phyloP scores from a whole-genome alignment of 108 stramenopile genomes.

The Heterococcus sp. region DNA sequence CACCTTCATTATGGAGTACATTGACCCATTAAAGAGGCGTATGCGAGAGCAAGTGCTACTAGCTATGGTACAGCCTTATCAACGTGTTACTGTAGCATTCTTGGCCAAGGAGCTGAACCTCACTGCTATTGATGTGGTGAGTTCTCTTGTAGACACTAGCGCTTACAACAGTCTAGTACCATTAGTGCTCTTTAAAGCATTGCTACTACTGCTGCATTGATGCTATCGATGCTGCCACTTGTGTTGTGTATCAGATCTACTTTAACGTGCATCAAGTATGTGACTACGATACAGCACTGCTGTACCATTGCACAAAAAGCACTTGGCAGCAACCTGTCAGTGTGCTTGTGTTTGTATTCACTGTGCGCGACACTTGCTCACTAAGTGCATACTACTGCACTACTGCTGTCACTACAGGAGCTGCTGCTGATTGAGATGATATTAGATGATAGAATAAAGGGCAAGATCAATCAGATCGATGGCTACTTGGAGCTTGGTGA shows the following conservation, averaged over 20 bases:
- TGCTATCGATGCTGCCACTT: too few relatives aligned
- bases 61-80: slow-evolving; percentile 51
- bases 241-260: too few relatives aligned
- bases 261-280: too few relatives aligned
- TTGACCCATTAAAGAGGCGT: slow-evolving; percentile 52
- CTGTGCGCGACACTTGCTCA: too few relatives aligned
- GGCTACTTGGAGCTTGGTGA: slow-evolving; percentile 39
- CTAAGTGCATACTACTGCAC: too few relatives aligned
- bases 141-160: neutral
- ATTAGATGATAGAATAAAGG: slow-evolving; percentile 43
- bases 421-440: slow-evolving; percentile 54
- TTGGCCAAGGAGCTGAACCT: slow-evolving; percentile 51
- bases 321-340: too few relatives aligned
- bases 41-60: slow-evolving; percentile 61
- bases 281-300: too few relatives aligned
- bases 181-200: too few relatives aligned
- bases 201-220: too few relatives aligned
- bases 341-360: too few relatives aligned
- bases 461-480: slow-evolving; percentile 51
- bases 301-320: too few relatives aligned
- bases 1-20: slow-evolving; percentile 57
- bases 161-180: too few relatives aligned
- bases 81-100: slow-evolving; percentile 47
- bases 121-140: neutral
- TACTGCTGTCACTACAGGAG: slow-evolving; percentile 6